phyloP scores from a whole-genome alignment of 805 yeast genomes.

The Candida khao-thaluensis region DNA sequence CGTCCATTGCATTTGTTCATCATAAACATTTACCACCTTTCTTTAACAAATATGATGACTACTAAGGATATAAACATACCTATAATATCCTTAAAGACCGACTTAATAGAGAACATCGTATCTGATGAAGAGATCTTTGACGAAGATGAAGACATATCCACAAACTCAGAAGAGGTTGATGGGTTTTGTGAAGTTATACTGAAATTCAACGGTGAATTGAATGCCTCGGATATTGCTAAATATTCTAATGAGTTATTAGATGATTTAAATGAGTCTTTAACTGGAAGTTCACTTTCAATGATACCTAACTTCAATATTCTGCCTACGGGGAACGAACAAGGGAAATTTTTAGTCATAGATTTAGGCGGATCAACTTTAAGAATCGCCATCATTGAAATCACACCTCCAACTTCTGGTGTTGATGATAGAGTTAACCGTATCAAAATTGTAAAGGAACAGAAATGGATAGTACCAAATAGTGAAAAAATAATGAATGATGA shows the following conservation, averaged over 20 bases:
- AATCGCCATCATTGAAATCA: slow-evolving; percentile 36
- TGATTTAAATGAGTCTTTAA: slow-evolving; percentile 31
- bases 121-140: slow-evolving; percentile 4
- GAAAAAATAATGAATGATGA: slow-evolving; percentile 38
- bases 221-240: slow-evolving; percentile 2
- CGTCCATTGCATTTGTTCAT: too few species aligned
- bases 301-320: slow-evolving; percentile 38
- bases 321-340: slow-evolving; percentile 38
- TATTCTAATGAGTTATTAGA: slow-evolving; percentile 22
- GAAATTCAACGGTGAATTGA: slow-evolving; percentile 9
- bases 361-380: slow-evolving; percentile 58
- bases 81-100: not conserved
- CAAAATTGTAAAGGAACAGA: slow-evolving; percentile 26
- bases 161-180: slow-evolving; percentile 8
- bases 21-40: not conserved
- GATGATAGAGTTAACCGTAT: slow-evolving; percentile 23
- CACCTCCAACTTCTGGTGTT: slow-evolving; percentile 11
- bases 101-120: not conserved
- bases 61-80: slow-evolving; percentile 5
- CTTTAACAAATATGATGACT: slow-evolving; percentile 4
- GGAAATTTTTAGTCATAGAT: slow-evolving; percentile 48
- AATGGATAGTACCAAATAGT: slow-evolving; percentile 40
- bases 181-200: slow-evolving; percentile 7
- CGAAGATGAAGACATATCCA: slow-evolving; percentile 5
- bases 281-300: slow-evolving; percentile 34